Conservation (phyloP, 495 filamentous ascomycete species). For the Hypoxylon lienhwacheense region DNA sequence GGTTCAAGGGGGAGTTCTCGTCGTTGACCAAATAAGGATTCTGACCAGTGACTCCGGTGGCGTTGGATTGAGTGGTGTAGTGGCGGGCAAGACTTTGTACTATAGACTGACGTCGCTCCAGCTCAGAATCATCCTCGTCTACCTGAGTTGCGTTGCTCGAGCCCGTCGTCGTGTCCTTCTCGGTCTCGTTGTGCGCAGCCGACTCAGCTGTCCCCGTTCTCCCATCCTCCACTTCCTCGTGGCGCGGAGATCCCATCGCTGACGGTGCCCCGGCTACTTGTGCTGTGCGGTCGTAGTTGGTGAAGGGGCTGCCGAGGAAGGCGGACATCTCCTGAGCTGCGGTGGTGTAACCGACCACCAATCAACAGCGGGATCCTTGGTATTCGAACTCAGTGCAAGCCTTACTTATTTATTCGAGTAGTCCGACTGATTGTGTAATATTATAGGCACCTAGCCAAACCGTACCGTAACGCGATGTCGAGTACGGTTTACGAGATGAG, state of each 20-base stretch:
- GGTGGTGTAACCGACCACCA: not conserved
- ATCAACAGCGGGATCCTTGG: not conserved
- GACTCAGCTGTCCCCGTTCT: constrained; percentile 1
- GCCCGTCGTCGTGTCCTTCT: constrained; percentile 34
- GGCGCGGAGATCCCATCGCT: constrained; percentile 4
- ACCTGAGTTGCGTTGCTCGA: constrained; percentile 43
- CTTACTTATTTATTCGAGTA: not conserved
- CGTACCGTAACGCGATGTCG: too few relatives aligned
- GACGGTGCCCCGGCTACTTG: constrained; percentile 37
- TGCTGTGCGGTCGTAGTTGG: constrained; percentile 50
- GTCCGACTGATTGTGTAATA: not conserved
- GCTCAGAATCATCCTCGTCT: constrained; percentile 46
- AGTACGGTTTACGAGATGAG: too few relatives aligned
- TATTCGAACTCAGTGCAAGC: not conserved
- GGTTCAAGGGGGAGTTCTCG: constrained; percentile 54
- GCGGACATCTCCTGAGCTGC: constrained; percentile 42
- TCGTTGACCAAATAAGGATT: constrained; percentile 44
- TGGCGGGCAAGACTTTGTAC: constrained; percentile 51
- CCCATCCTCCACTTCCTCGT: constrained; percentile 18
- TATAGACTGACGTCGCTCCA: constrained; percentile 45
- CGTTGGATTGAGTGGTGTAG: constrained; percentile 50
- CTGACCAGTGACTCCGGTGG: constrained; percentile 33
- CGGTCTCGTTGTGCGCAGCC: constrained; percentile 22
- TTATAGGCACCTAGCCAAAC: too few relatives aligned
- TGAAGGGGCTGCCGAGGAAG: constrained; percentile 47